These are phyloP conservation scores for Trichoderma harzianum DNA, from an alignment of 2,329 filamentous ascomycete genomes.

Conservation along the genomic window DNA sequence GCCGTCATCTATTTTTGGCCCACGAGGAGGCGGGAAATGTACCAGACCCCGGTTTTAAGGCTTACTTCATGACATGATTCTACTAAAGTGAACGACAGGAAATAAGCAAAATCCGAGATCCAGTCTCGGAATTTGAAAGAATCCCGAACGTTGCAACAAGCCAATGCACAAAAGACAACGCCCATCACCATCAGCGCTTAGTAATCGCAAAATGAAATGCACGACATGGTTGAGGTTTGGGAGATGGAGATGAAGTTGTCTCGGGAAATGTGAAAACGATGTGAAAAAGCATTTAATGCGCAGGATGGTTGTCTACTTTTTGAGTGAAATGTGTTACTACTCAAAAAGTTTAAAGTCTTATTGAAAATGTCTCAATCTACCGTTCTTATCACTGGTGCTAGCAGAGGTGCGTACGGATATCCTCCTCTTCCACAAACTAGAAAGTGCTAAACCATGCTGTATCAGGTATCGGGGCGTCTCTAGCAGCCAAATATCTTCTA, in stretches of 20 bases:
- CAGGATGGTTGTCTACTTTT: not conserved
- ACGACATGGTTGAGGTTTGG: not conserved
- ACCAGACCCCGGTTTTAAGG: not conserved
- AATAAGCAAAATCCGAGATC: not conserved
- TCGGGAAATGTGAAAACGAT: not conserved
- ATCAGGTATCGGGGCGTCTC: not conserved
- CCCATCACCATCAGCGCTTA: not conserved
- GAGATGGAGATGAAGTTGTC: not conserved
- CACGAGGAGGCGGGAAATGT: not conserved
- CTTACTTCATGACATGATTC: not conserved
- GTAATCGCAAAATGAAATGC: not conserved
- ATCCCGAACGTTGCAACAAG: not conserved
- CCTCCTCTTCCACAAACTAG: accelerated
- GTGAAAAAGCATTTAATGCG: not conserved
- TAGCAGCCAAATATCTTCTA: not conserved
- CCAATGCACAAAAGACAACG: not conserved
- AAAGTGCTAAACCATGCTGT: not conserved
- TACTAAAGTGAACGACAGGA: not conserved
- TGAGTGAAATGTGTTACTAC: accelerated
- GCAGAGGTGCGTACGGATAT: not conserved
- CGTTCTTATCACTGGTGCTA: not conserved
- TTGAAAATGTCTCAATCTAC: not conserved
- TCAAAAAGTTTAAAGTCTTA: not conserved
- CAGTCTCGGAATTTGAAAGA: not conserved
- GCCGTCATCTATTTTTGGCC: not conserved